Conservation (phyloP, 345 rosid genomes). For the Boechera retrofracta region DNA sequence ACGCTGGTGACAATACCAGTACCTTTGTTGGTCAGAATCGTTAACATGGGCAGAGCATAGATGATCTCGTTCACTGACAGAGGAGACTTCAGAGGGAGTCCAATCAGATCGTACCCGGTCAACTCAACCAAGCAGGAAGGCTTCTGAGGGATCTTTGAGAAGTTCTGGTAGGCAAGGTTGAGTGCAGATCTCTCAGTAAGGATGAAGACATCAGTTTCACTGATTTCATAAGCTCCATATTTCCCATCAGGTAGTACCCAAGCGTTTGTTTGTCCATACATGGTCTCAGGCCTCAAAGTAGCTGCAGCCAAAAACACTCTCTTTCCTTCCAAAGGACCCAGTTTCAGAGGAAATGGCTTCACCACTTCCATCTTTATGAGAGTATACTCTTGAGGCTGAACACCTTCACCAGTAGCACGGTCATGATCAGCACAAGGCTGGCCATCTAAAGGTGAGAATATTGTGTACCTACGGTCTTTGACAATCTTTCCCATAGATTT, state of each 20-base stretch:
- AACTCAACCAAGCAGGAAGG: conserved; percentile 81
- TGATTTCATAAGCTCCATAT: conserved; percentile 93
- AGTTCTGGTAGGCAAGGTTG: conserved; percentile 87
- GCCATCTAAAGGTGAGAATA: conserved; percentile 90
- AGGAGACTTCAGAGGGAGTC: conserved; percentile 79
- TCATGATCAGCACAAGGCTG: conserved; percentile 98
- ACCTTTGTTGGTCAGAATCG: conserved; percentile 90
- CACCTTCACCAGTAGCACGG: conserved; percentile 95
- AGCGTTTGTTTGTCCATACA: conserved; percentile 97
- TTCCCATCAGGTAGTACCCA: conserved; percentile 96
- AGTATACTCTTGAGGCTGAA: conserved; percentile 92
- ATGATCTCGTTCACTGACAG: conserved; percentile 74
- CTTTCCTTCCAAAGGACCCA: conserved; percentile 70
- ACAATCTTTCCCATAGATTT: conserved; percentile 87
- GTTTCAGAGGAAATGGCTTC: conserved; percentile 71
- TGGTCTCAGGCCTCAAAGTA: conserved; percentile 94
- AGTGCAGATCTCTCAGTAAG: conserved; percentile 78
- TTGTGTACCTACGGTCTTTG: conserved; percentile 78
- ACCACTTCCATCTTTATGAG: conserved; percentile 88
- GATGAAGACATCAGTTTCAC: conserved; percentile 77
- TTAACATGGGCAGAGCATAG: conserved; percentile 92
- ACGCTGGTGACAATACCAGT: conserved; percentile 95
- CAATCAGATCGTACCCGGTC: conserved; percentile 86
- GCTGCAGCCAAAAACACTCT: conserved; percentile 85
- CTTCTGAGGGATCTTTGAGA: conserved; percentile 71